Percentiles rank a stretch among this genome's conserved stretches.
Conservation (phyloP, 441 rosid species). For the Arabidopsis hybrid region DNA sequence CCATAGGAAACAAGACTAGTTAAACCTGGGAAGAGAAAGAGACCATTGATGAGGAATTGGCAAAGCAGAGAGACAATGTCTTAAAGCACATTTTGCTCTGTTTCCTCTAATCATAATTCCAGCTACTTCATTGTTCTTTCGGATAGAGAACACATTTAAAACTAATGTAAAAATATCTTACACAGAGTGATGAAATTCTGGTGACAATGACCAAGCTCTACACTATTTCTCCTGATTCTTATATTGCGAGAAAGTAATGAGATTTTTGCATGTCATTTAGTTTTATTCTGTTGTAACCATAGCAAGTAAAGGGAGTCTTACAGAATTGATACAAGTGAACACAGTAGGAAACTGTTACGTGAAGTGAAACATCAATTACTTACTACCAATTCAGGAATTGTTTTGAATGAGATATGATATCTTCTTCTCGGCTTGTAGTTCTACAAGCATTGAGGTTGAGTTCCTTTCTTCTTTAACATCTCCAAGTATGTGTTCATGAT, state of each 20-base stretch:
- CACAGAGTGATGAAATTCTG: background rate
- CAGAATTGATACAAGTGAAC: background rate
- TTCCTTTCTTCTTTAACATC: constrained; percentile 44
- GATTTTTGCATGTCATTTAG: background rate
- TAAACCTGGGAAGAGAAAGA: too few species aligned
- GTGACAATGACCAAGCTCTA: background rate
- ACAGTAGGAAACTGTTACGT: background rate
- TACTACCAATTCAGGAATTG: background rate
- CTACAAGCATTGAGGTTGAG: background rate
- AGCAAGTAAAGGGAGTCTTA: background rate
- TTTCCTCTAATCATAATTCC: too few species aligned
- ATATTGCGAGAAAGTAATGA: too few species aligned
- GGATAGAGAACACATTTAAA: background rate
- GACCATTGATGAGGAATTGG: too few species aligned
- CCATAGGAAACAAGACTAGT: too few species aligned
- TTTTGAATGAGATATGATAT: constrained; percentile 1
- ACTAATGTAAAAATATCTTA: background rate
- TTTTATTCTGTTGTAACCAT: background rate
- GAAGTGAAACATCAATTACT: background rate
- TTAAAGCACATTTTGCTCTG: too few species aligned
- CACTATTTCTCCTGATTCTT: too few species aligned
- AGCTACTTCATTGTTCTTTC: too few species aligned
- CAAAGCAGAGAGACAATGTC: too few species aligned
- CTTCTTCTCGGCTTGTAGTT: constrained; percentile 20
- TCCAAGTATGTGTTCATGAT: constrained; percentile 60